Evolutionary conservation across 2,329 filamentous ascomycete species (phyloP), one percentile per base, ranked within the genome.

Genomic region (Aureobasidium lini): DNA sequence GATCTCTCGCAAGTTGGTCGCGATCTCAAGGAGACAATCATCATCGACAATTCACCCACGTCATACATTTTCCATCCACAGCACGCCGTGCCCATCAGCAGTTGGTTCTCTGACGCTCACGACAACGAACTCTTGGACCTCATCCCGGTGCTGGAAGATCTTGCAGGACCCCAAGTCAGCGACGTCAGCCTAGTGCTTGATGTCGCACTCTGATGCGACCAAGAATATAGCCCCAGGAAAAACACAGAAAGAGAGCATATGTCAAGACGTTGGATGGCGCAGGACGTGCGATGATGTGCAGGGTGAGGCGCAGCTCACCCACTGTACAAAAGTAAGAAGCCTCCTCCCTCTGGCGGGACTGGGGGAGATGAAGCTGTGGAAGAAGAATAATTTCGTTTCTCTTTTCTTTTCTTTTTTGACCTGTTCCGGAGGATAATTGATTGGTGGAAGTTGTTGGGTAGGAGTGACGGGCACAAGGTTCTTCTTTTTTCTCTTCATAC

Each of bases 1-100:
- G 94, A 99, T 72, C 83, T 99, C 59, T 97, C 94, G 48, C 94
- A 97, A 80, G 88, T 99, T 61, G 94, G 94, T 54, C 88, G 94
- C 65, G 92, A 97, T 72, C 84, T 99, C 60, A 90, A 90, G 74
- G 93, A 99, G 71, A 99, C 93, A 18, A 99, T 99, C 72, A 99
- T 99, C 73, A 99, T 99, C 70, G 94, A 99, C 79, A 99, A 99
- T 76, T 97, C 94, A 48, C 94, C 94, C 2, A 99, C 94, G 4
- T 97, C 93, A 11, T 99, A 99, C 79, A 97, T 99, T 69, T 99
- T 99, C 82, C 94, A 99, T 72, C 94, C 94, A 28, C 93, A 99
- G 78, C 94, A 99, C 73, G 94, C 94, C 62, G 93, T 99, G 52
- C 94, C 94, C 29, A 99, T 99, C 77, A 96, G 92, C 83, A 97